Evolutionary conservation across 2,329 filamentous ascomycete species (phyloP).

Genomic region (Xylariaceae sp.): DNA sequence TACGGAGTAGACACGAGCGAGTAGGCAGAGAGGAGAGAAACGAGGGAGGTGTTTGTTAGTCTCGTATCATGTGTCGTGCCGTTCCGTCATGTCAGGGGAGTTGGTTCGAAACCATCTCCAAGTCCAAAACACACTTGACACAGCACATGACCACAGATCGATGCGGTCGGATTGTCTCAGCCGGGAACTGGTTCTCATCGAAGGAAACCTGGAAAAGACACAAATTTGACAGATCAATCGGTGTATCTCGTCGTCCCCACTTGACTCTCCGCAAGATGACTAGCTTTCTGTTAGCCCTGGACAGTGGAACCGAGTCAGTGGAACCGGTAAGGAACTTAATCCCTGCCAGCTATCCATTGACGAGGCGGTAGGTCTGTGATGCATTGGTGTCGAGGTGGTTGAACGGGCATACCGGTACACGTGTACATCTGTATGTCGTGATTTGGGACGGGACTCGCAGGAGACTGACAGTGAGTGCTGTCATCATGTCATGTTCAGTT

Average conservation of each 20-base stretch:
- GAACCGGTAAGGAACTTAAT: slow-evolving; percentile 1
- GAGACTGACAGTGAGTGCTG: no score
- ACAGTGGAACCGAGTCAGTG: neutral
- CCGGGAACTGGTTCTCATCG: slow-evolving; percentile 2
- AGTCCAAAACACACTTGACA: neutral
- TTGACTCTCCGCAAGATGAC: slow-evolving; percentile 5
- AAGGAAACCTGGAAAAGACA: slow-evolving; percentile 2
- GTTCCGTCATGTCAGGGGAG: neutral
- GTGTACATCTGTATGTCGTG: neutral
- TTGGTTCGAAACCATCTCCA: neutral
- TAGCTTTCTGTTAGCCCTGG: neutral
- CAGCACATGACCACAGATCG: slow-evolving; percentile 16
- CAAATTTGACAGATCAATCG: slow-evolving; percentile 12
- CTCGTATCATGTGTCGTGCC: neutral
- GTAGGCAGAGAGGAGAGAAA: neutral
- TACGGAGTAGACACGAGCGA: neutral
- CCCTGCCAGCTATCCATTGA: slow-evolving; percentile 6
- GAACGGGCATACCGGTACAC: neutral
- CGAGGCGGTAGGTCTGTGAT: neutral
- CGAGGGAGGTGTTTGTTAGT: neutral
- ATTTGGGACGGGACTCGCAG: no score
- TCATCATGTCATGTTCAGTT: no score
- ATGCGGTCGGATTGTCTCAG: slow-evolving; percentile 18
- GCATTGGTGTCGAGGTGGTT: neutral
- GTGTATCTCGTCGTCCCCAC: slow-evolving; percentile 4